Base-by-base conservation (phyloP, 306 rosid genomes). In the Cicer bijugum region DNA sequence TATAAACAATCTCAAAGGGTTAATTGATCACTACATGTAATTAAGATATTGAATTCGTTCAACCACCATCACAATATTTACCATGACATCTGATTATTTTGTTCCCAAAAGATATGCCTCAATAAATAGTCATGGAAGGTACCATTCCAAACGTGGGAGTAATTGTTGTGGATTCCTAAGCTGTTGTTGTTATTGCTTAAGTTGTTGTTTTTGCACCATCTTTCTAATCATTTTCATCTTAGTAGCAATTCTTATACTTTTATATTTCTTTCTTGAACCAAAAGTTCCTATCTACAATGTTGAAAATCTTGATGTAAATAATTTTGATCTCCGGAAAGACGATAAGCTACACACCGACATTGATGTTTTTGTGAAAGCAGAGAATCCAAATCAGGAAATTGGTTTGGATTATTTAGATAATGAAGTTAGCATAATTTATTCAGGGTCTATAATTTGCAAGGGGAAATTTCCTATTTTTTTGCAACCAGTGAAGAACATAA, bases 371-470 rank as follows among this genome's bases (percentile, higher is more conserved):
- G 80, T 88, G 6, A 74, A 74, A 20, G 84, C 89, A 2, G 53
- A 72, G 1, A 90, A 90, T 67, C 88, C 88, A 5, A 90, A 88
- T 68, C 10, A 69, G 16, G 12, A 11, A 0, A 56, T 90, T 42
- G 81, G 79, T 4, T 67, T 90, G 42, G 9, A 43, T 6, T 84
- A 85, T 57, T 89, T 83, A 7, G 46, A 76, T 0, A 20, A 23
- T 1, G 33, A 48, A 9, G 46, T 84, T 40, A n/a, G 4, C 28
- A 40, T 89, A 1, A 12, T 33, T 0, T 90, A 85, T 59, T 68
- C 70, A 2, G 83, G 74, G 2, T 3, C 82, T 0, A 1, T 6
- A 47, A 37, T 90, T 14, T 67, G 76, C 19, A 19, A 45, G 0
- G 91, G 93, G 8, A 5, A 68, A 20, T 46, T 89, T 5, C 78